Percentiles rank a stretch among this genome's conserved stretches.
Conservation (phyloP, 2,329 filamentous ascomycete genomes). For the Intubia oerlemansii region DNA sequence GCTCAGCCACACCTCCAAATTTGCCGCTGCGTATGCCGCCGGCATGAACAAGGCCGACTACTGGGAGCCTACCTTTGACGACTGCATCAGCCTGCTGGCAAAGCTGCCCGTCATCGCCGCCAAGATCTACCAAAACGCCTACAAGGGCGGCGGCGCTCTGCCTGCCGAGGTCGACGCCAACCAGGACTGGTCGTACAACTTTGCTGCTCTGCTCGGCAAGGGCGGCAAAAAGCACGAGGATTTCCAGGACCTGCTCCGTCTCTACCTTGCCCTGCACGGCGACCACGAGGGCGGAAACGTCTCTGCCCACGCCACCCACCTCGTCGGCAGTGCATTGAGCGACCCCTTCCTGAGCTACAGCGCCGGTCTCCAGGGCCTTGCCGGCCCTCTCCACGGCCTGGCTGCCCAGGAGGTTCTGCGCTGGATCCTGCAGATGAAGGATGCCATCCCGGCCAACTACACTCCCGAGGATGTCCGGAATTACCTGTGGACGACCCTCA, state of each 20-base stretch:
- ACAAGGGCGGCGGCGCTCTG: slow-evolving; percentile 52
- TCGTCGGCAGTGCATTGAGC: slow-evolving; percentile 84
- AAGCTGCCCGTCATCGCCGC: slow-evolving; percentile 94
- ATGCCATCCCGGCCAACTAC: slow-evolving; percentile 58
- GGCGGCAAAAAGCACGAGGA: slow-evolving; percentile 70
- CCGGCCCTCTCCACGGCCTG: slow-evolving; percentile 77
- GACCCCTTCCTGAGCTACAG: slow-evolving; percentile 94
- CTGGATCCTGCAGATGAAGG: slow-evolving; percentile 94
- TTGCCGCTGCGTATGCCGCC: slow-evolving; percentile 79
- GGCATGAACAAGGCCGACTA: slow-evolving; percentile 91
- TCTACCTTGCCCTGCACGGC: slow-evolving; percentile 91
- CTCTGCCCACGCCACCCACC: slow-evolving; percentile 82
- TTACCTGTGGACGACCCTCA: slow-evolving; percentile 85
- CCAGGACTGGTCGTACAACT: slow-evolving; percentile 98
- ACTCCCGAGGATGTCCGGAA: slow-evolving; percentile 63
- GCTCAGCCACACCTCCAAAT: slow-evolving; percentile 86
- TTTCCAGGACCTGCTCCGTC: slow-evolving; percentile 83
- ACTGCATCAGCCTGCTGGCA: slow-evolving; percentile 78
- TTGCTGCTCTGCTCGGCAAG: slow-evolving; percentile 88
- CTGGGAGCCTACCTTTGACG: slow-evolving; percentile 97
- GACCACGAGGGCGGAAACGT: slow-evolving; percentile 98
- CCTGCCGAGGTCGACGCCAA: slow-evolving; percentile 56
- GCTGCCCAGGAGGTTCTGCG: slow-evolving; percentile 93
- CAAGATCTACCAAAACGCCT: slow-evolving; percentile 89
- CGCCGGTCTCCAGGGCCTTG: slow-evolving; percentile 83